Conservation (phyloP, 2,329 filamentous ascomycete genomes). For the Lasiodiplodia gonubiensis region DNA sequence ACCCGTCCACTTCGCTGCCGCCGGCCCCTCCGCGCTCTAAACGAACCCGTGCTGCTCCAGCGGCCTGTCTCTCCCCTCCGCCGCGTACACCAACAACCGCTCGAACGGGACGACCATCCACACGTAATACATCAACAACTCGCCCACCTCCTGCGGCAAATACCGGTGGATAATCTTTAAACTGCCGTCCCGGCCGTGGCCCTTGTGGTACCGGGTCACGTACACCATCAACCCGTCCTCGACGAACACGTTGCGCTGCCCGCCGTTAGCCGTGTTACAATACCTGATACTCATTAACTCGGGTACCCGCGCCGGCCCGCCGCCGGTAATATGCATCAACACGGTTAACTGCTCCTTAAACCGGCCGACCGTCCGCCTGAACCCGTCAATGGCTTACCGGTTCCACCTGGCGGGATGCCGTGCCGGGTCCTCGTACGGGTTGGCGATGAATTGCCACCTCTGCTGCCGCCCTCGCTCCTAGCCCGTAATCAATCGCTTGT, state of each 20-base stretch:
- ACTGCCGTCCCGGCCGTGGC: slow-evolving; percentile 31
- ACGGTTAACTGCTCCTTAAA: slow-evolving; percentile 33
- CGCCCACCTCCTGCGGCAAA: slow-evolving; percentile 36
- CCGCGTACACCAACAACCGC: background rate
- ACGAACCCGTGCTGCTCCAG: slow-evolving; percentile 25
- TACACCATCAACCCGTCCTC: slow-evolving; percentile 35
- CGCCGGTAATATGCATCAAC: slow-evolving; percentile 33
- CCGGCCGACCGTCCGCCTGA: background rate
- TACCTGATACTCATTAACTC: slow-evolving; percentile 34
- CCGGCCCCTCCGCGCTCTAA: background rate
- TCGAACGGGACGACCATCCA: slow-evolving; percentile 34
- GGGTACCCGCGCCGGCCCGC: slow-evolving; percentile 31
- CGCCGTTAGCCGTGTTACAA: slow-evolving; percentile 31
- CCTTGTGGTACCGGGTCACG: slow-evolving; percentile 36
- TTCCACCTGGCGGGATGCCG: background rate
- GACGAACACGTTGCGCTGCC: slow-evolving; percentile 33
- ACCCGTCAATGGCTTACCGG: background rate
- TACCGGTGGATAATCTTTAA: slow-evolving; percentile 38
- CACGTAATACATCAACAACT: slow-evolving; percentile 34
- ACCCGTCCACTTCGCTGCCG: background rate
- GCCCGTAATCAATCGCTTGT: background rate
- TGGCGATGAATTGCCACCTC: background rate
- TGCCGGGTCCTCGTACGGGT: background rate
- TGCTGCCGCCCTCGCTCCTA: background rate
- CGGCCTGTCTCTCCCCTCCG: no score